These are phyloP conservation scores for Dalechampia spathulata DNA, from an alignment of 441 rosid species.

Conservation along the genomic window DNA sequence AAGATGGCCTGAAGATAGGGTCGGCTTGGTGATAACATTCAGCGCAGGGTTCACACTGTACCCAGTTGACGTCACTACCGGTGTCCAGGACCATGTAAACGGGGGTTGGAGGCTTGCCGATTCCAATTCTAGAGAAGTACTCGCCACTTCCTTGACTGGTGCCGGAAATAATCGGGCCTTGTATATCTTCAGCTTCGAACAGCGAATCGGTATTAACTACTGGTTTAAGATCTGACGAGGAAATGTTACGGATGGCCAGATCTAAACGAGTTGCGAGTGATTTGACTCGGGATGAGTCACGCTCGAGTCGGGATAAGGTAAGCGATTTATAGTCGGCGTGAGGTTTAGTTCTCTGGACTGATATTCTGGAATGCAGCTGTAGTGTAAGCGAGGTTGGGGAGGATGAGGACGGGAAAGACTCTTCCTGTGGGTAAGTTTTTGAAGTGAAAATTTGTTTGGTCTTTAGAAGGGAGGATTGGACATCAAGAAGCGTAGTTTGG, in stretches of 20 bases:
- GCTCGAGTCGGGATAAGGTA: slow-evolving; percentile 48
- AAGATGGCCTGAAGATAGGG: slow-evolving; percentile 63
- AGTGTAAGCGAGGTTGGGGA: slow-evolving; percentile 25
- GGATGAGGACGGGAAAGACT: no score
- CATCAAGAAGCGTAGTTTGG: slow-evolving; percentile 29
- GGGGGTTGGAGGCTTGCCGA: slow-evolving; percentile 62
- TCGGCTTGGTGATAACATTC: slow-evolving; percentile 70
- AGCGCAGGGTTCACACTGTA: slow-evolving; percentile 76
- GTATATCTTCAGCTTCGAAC: slow-evolving; percentile 28
- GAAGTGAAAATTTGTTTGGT: slow-evolving; percentile 22
- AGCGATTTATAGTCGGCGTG: slow-evolving; percentile 58
- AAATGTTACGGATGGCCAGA: slow-evolving; percentile 32
- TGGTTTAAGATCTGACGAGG: slow-evolving; percentile 37
- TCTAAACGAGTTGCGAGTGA: slow-evolving; percentile 44
- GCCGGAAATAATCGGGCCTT: slow-evolving; percentile 62
- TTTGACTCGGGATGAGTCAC: slow-evolving; percentile 61
- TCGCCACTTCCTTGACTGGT: slow-evolving; percentile 81
- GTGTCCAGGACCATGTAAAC: slow-evolving; percentile 74
- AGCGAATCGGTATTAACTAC: slow-evolving; percentile 18
- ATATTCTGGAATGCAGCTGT: slow-evolving; percentile 46
- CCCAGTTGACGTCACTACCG: slow-evolving; percentile 85
- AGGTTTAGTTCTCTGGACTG: slow-evolving; percentile 22
- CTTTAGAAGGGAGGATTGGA: slow-evolving; percentile 31
- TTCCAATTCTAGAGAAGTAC: slow-evolving; percentile 76
- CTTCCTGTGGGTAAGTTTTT: no score